Percentiles rank a stretch among this genome's conserved stretches.
Evolutionary conservation across 495 filamentous ascomycete genomes (phyloP).

Genomic region (Penicillium bovifimosum): DNA sequence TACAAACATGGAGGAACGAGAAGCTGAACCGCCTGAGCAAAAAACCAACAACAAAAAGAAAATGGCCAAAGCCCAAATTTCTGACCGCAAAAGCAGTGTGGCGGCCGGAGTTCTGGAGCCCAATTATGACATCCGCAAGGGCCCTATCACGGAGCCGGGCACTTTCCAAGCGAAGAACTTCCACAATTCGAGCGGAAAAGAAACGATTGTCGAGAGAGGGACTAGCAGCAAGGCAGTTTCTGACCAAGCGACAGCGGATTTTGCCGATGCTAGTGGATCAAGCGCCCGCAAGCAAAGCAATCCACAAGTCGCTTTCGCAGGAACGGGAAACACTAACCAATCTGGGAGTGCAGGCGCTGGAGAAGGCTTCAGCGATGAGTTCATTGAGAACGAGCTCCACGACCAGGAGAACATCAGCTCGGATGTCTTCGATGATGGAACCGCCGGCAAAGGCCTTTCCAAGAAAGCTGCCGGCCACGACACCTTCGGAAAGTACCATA

Average conservation of each 20-base stretch:
- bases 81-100: constrained; percentile 1
- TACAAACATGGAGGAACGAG: neutral
- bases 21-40: neutral
- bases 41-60: neutral
- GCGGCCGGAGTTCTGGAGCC: constrained; percentile 5
- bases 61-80: neutral
- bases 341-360: neutral
- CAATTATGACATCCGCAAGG: constrained; percentile 24
- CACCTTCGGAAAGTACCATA: neutral
- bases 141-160: constrained; percentile 18
- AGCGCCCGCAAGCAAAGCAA: neutral
- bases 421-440: neutral
- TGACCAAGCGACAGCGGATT: neutral
- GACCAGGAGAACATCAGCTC: neutral
- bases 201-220: neutral
- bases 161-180: constrained; percentile 5
- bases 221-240: neutral
- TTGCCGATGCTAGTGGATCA: neutral
- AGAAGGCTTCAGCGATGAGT: neutral
- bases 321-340: neutral
- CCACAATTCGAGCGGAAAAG: neutral
- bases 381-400: constrained; percentile 1
- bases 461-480: neutral
- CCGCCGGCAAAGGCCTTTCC: neutral
- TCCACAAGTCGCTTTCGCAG: neutral